phyloP scores from a whole-genome alignment of 2,329 filamentous ascomycete species.

The Elsinoe arachidis region DNA sequence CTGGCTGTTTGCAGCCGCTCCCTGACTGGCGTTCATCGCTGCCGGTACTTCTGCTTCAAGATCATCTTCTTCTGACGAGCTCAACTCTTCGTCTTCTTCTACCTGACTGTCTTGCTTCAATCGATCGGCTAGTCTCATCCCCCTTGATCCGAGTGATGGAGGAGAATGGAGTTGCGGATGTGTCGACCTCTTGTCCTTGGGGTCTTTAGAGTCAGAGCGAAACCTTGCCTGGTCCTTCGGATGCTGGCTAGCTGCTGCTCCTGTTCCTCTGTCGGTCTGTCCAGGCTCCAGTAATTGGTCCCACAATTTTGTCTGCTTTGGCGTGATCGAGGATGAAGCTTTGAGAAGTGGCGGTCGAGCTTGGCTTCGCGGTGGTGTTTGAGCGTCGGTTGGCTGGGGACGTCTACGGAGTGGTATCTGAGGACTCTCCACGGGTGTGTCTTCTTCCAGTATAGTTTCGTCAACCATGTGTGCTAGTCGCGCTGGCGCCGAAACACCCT shows the following conservation, averaged over 20 bases:
- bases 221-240: background rate
- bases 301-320: slow-evolving; percentile 27
- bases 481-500: slow-evolving; percentile 24
- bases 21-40: background rate
- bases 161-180: slow-evolving; percentile 2
- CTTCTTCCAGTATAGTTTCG: slow-evolving; percentile 15
- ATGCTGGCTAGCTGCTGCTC: background rate
- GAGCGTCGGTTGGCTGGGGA: background rate
- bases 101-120: slow-evolving; percentile 10
- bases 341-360: background rate
- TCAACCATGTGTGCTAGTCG: slow-evolving; percentile 24
- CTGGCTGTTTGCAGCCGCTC: slow-evolving; percentile 11
- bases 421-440: slow-evolving; percentile 16
- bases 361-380: background rate
- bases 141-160: background rate
- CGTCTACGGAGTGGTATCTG: slow-evolving; percentile 16
- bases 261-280: slow-evolving; percentile 9
- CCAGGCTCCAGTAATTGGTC: slow-evolving; percentile 21
- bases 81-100: background rate
- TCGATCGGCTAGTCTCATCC: slow-evolving; percentile 2
- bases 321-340: slow-evolving; percentile 19
- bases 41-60: background rate
- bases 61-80: slow-evolving; percentile 1
- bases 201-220: background rate
- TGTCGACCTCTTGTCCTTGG: background rate